These are phyloP conservation scores for Podaxis mareebaensis DNA, from an alignment of 768 basidiomycete genomes.

Conservation along the genomic window DNA sequence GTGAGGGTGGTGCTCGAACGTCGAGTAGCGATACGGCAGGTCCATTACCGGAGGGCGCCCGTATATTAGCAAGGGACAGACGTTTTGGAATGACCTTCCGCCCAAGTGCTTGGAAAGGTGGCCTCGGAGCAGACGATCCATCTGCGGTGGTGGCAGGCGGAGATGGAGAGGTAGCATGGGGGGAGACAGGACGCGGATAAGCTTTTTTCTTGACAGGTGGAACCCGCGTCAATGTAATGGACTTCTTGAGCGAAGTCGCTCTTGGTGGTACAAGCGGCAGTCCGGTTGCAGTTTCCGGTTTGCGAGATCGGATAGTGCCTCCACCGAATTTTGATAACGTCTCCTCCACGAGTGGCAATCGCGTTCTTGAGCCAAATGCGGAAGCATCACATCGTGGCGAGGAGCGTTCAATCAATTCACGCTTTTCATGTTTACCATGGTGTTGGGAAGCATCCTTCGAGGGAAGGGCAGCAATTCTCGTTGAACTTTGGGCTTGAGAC, in stretches of 20 bases:
- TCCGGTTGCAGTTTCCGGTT: slow-evolving; percentile 2
- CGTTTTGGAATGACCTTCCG: background rate
- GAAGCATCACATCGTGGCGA: slow-evolving; percentile 58
- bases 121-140: slow-evolving; percentile 13
- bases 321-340: slow-evolving; percentile 41
- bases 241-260: slow-evolving; percentile 5
- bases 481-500: background rate
- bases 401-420: slow-evolving; percentile 43
- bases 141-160: slow-evolving; percentile 11
- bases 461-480: background rate
- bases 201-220: slow-evolving; percentile 19
- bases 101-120: background rate
- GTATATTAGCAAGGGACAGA: slow-evolving; percentile 2
- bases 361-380: slow-evolving; percentile 57
- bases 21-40: slow-evolving; percentile 5
- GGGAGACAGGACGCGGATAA: slow-evolving; percentile 19
- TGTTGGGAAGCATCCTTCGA: background rate
- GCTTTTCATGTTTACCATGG: slow-evolving; percentile 21
- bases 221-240: slow-evolving; percentile 8
- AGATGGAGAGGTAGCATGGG: slow-evolving; percentile 5
- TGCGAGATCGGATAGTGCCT: slow-evolving; percentile 24
- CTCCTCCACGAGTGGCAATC: slow-evolving; percentile 47
- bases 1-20: slow-evolving; percentile 12
- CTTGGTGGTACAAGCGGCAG: background rate
- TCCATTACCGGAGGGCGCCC: slow-evolving; percentile 1